Base-by-base conservation (phyloP, 2,329 filamentous ascomycete genomes). In the Arachnomyces sp. region DNA sequence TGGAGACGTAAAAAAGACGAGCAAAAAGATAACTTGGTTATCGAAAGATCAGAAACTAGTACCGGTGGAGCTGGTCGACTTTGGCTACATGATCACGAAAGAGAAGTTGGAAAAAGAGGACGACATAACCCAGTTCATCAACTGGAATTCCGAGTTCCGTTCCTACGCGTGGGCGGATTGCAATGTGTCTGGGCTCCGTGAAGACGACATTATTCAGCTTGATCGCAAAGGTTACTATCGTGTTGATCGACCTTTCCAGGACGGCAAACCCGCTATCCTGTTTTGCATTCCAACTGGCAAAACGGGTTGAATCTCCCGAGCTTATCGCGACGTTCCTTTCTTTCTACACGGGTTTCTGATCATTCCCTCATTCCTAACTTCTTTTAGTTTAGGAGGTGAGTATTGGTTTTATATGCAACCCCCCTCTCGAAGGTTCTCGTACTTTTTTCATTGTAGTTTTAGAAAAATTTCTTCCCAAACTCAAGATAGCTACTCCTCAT, bases 21-120 rank as follows among this genome's bases (percentile, higher is more conserved):
- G 87, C 57, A 95, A 95, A 78, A 96, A 96, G 73, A 79, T 96
- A 29, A 95, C 89, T 1, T 96, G 90, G 90, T 70, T 96, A 34
- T 76, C 74, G 1, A 77, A 85, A 50, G 77, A 76, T 33, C 84
- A 90, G 66, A 76, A 83, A 43, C 74, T 94, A 0, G 73, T 94
- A 11, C 79, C 81, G 6, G 81, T 92, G 15, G 85, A 94, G 64
- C 74, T 94, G 8, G 90, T 89, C 66, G 88, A 95, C 52, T 96
- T 95, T 60, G 90, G 94, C 66, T 90, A 93, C 67, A 75, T 96
- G 36, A 83, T 96, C 58, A 93, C 83, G 44, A 96, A 95, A 73
- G 90, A 96, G 60, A 89, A 92, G 59, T 74, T 96, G 7, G 82
- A 86, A 61, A 81, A 88, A 58, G 81, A 88, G 2, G 86, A 93